These are phyloP conservation scores for Podospora didyma DNA, from an alignment of 495 filamentous ascomycete genomes.

Conservation along the genomic window DNA sequence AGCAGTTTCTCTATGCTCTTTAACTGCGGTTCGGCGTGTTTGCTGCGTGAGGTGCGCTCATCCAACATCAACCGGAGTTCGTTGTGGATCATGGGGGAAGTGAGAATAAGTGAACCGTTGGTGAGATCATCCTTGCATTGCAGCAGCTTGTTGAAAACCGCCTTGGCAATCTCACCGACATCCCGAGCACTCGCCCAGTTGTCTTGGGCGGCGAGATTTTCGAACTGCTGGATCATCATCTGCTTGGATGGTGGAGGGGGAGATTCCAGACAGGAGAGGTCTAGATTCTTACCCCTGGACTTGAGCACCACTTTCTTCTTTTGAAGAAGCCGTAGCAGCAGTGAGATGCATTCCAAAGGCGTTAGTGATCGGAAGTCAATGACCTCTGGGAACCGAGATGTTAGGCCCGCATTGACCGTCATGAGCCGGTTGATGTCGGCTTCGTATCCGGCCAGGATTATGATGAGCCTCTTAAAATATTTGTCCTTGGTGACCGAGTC, in stretches of 20 bases:
- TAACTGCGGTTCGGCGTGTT: background rate
- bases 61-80: conserved; percentile 42
- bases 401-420: conserved; percentile 55
- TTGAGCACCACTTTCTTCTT: conserved; percentile 19
- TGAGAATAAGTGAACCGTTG: conserved; percentile 16
- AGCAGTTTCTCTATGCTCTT: background rate
- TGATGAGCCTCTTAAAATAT: conserved; percentile 61
- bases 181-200: conserved; percentile 70
- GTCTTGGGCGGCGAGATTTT: conserved; percentile 37
- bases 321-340: conserved; percentile 28
- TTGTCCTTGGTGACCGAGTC: conserved; percentile 61
- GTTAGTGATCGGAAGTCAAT: conserved; percentile 48
- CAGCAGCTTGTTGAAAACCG: conserved; percentile 45
- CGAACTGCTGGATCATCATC: conserved; percentile 35
- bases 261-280: conserved; percentile 34
- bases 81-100: conserved; percentile 30
- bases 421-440: conserved; percentile 68
- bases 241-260: conserved; percentile 13
- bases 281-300: conserved; percentile 28
- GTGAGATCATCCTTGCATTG: conserved; percentile 22
- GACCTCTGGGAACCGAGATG: conserved; percentile 56
- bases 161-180: conserved; percentile 53
- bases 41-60: conserved; percentile 35
- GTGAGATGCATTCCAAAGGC: conserved; percentile 40
- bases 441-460: conserved; percentile 74